Evolutionary conservation across 805 yeast genomes (phyloP), one percentile per base, ranked within the genome.

Genomic region (Hanseniaspora jakobsenii): DNA sequence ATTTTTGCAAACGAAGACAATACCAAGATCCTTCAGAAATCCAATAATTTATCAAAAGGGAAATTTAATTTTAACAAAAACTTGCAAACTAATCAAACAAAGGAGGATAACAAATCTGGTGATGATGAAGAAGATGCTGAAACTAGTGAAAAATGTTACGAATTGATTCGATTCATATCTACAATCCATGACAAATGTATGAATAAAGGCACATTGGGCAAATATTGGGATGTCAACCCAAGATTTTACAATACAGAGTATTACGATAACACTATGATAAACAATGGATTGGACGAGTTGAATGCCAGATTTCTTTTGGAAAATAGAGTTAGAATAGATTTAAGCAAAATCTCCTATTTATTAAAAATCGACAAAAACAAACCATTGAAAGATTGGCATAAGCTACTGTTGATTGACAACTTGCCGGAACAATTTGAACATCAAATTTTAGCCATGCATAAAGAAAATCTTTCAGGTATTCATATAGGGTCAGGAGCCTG

Each of bases 401-500:
- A 34, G 16, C 12, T 41, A 21, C n/a, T 41, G 16, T 29, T 41
- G 13, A 41, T 41, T 6, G 38, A 41, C 13, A 41, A 41, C 16
- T 23, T 41, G 6, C 45, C 45, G 34, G 10, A 3, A 4, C 45
- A 41, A 22, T 41, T 41, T 28, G 45, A 41, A 28, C 17, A 22
- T 3, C 45, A 41, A 35, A 41, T 41, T 7, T 19, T 27, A n/a
- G n/a, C 6, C 7, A 17, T 19, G 32, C 24, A 21, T 23, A 28
- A 13, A 4, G 34, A 5, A 2, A 13, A 6, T 4, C 6, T 17
- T 8, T 22, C 2, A 41, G n/a, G n/a, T n/a, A n/a, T n/a, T n/a
- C n/a, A 41, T 16, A 41, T 41, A 18, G 45, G 45, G 3, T 41
- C 45, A 6, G 45, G 45, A 6, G 45, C 45, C 2, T 41, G 45